Percentiles rank a stretch among this genome's conserved stretches.
These are phyloP conservation scores for Aspergillus carlsbadensis DNA, from an alignment of 495 filamentous ascomycete species.

Conservation along the genomic window DNA sequence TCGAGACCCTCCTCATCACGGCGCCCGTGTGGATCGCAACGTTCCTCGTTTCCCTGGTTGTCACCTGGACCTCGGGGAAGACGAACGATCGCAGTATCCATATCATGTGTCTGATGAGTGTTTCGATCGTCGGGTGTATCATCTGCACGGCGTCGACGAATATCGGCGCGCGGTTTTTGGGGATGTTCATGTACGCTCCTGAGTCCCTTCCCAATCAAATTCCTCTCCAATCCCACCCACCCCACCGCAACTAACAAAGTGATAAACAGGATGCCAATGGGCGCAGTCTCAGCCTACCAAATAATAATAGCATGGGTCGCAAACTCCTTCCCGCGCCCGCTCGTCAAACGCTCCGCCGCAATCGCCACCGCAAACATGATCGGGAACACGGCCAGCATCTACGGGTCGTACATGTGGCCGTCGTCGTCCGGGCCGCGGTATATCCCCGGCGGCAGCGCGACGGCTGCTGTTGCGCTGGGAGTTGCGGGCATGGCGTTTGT, in stretches of 20 bases:
- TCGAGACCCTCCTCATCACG: constrained; percentile 70
- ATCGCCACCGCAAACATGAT: constrained; percentile 77
- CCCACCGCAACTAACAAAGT: constrained; percentile 3
- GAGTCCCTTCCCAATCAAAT: not conserved
- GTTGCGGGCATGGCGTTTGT: constrained; percentile 29
- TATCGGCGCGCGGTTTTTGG: constrained; percentile 65
- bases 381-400: constrained; percentile 67
- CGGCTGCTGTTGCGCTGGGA: constrained; percentile 28
- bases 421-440: constrained; percentile 42
- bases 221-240: not conserved
- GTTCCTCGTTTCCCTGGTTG: constrained; percentile 68
- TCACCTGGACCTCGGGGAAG: constrained; percentile 72
- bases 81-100: constrained; percentile 77
- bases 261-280: constrained; percentile 42
- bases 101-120: constrained; percentile 60
- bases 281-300: constrained; percentile 63
- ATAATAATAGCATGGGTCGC: constrained; percentile 69
- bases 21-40: constrained; percentile 71
- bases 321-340: constrained; percentile 74
- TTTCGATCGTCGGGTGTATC: constrained; percentile 69
- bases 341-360: constrained; percentile 63
- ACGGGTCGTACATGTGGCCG: constrained; percentile 74
- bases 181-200: constrained; percentile 71
- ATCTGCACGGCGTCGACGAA: constrained; percentile 65
- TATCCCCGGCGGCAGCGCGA: constrained; percentile 33